phyloP scores from a whole-genome alignment of 352 stramenopile species.

The Globisporangium viniferum region DNA sequence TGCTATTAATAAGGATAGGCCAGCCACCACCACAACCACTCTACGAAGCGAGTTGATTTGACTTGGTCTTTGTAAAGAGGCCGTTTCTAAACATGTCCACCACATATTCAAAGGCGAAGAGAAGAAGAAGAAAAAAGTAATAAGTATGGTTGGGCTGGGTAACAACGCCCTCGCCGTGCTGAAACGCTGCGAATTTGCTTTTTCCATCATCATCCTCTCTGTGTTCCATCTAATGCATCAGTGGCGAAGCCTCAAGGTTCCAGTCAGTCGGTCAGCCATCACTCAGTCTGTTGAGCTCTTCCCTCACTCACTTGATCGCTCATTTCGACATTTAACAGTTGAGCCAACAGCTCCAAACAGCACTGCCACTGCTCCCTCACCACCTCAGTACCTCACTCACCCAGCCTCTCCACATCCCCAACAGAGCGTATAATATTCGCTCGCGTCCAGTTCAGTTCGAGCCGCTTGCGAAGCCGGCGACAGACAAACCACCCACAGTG shows the following conservation, averaged over 20 bases:
- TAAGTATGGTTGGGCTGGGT: background rate
- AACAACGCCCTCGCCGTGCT: background rate
- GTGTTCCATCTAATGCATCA: background rate
- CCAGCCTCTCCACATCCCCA: too few species aligned
- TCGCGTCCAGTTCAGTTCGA: background rate
- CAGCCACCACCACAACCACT: too few species aligned
- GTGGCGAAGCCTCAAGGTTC: background rate
- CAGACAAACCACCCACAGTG: background rate
- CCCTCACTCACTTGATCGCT: slow-evolving; percentile 7
- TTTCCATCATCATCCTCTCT: background rate
- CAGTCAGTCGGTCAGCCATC: background rate
- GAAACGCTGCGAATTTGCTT: background rate
- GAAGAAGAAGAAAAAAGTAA: background rate
- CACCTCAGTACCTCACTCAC: background rate
- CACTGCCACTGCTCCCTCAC: too few species aligned
- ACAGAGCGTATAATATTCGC: background rate
- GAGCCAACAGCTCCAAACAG: background rate
- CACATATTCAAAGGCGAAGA: background rate
- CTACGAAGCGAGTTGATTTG: background rate
- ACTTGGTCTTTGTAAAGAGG: background rate
- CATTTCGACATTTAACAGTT: slow-evolving; percentile 10
- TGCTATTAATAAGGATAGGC: background rate
- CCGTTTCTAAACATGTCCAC: background rate
- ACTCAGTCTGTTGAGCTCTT: background rate
- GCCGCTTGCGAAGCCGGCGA: background rate